Evolutionary conservation across 148 eudicot species (phyloP).

Genomic region (Chenopodium berlandieri): DNA sequence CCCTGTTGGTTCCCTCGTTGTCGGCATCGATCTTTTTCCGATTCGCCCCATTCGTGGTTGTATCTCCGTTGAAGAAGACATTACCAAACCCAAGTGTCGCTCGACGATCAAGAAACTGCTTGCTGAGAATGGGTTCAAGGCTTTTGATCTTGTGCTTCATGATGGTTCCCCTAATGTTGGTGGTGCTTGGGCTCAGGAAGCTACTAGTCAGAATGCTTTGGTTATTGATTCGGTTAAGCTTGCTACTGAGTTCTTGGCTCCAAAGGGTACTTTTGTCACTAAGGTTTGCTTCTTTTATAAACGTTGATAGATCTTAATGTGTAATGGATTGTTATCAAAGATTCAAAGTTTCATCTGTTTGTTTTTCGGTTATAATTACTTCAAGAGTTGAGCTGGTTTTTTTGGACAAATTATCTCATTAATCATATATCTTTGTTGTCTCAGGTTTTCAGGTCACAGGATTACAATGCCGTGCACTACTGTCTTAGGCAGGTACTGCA

Average conservation of each 20-base stretch:
- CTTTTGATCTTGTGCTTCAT: slow-evolving; percentile 74
- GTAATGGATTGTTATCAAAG: neutral
- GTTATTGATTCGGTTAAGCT: slow-evolving; percentile 88
- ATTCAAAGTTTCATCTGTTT: neutral
- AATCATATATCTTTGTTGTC: neutral
- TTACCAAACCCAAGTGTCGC: slow-evolving; percentile 61
- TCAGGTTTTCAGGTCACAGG: slow-evolving; percentile 97
- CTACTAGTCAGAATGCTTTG: slow-evolving; percentile 80
- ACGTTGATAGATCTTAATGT: neutral
- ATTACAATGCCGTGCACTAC: slow-evolving; percentile 84
- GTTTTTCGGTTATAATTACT: neutral
- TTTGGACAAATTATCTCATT: neutral
- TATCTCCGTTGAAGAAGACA: slow-evolving; percentile 62
- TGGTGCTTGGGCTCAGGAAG: slow-evolving; percentile 96
- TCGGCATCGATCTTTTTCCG: slow-evolving; percentile 79
- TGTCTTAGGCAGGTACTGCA: slow-evolving; percentile 82
- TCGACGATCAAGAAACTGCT: slow-evolving; percentile 50
- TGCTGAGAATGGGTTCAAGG: slow-evolving; percentile 53
- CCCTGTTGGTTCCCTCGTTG: slow-evolving; percentile 73
- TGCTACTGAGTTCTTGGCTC: slow-evolving; percentile 78
- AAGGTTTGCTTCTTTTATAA: slow-evolving; percentile 36
- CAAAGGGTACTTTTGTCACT: slow-evolving; percentile 81
- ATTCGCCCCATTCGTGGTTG: slow-evolving; percentile 83
- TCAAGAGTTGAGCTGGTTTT: neutral
- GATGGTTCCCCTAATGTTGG: slow-evolving; percentile 97